These are phyloP conservation scores for Aspergillus luchuensis DNA, from an alignment of 2,329 filamentous ascomycete species.

Conservation along the genomic window DNA sequence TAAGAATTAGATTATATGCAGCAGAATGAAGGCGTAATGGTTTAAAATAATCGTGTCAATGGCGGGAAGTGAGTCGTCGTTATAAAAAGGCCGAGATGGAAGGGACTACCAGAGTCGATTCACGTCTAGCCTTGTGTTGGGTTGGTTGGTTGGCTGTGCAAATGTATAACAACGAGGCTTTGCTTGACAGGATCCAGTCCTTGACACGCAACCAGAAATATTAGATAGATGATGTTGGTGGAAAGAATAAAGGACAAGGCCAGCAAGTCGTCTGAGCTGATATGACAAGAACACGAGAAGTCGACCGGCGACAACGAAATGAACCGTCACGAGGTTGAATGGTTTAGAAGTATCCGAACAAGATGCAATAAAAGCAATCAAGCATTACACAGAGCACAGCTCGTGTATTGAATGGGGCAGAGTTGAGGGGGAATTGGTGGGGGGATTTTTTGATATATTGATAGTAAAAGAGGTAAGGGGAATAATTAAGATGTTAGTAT, in stretches of 20 bases:
- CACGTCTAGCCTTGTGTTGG: conserved; percentile 16
- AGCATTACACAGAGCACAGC: conserved; percentile 38
- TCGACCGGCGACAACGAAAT: conserved; percentile 38
- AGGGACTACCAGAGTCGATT: conserved; percentile 35
- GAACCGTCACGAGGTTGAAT: conserved; percentile 26
- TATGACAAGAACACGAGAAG: conserved; percentile 27
- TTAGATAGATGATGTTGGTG: conserved; percentile 23
- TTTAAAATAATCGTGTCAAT: conserved; percentile 27
- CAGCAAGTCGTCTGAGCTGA: conserved; percentile 32
- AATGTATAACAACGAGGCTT: conserved; percentile 18
- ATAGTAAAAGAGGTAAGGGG: not conserved
- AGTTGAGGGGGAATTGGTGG: conserved; percentile 39
- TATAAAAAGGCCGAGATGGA: conserved; percentile 17
- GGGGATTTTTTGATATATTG: conserved; percentile 28
- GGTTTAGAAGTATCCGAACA: conserved; percentile 30
- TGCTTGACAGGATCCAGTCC: conserved; percentile 34
- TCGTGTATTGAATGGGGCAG: conserved; percentile 35
- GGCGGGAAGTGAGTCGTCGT: conserved; percentile 17
- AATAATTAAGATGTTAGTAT: conserved; percentile 42
- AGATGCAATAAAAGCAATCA: conserved; percentile 32
- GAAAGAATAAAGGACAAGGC: conserved; percentile 19
- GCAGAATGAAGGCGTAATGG: conserved; percentile 19
- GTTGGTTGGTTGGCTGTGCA: conserved; percentile 22
- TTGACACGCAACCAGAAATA: conserved; percentile 30
- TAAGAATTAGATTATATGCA: conserved; percentile 30